These are phyloP conservation scores for Wickerhamiella galacta DNA, from an alignment of 805 yeast species.

Conservation along the genomic window DNA sequence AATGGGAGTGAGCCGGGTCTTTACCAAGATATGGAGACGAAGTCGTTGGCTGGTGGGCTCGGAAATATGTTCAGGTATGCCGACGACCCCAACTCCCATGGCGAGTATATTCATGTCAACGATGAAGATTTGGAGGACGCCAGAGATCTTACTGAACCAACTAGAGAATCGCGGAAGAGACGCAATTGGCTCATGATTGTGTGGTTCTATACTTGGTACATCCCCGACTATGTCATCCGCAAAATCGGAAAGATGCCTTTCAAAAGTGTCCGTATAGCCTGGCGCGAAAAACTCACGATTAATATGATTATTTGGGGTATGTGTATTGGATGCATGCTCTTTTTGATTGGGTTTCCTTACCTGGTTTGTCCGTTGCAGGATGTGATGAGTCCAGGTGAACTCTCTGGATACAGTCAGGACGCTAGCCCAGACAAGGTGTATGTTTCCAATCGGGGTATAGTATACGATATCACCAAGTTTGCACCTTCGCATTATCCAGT, in stretches of 20 bases:
- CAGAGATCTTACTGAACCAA: constrained; percentile 18
- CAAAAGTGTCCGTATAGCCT: constrained; percentile 25
- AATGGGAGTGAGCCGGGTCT: constrained; percentile 9
- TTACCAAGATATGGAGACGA: constrained; percentile 22
- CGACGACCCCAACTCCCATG: constrained; percentile 12
- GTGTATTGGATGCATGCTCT: constrained; percentile 20
- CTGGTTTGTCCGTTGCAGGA: constrained; percentile 27
- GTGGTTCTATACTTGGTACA: constrained; percentile 25
- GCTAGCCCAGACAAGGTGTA: constrained; percentile 20
- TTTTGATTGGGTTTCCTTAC: constrained; percentile 25
- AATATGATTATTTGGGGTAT: constrained; percentile 27
- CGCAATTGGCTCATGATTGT: constrained; percentile 25
- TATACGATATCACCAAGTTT: constrained; percentile 25
- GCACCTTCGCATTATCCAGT: constrained; percentile 25
- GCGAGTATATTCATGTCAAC: constrained; percentile 17
- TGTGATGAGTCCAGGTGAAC: constrained; percentile 21
- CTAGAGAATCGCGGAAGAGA: constrained; percentile 17
- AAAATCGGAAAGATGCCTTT: constrained; percentile 20
- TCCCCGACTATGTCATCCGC: constrained; percentile 23
- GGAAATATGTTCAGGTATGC: constrained; percentile 24
- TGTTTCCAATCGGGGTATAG: constrained; percentile 25
- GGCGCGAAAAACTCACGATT: constrained; percentile 29
- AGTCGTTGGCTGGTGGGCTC: constrained; percentile 21
- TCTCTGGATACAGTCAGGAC: constrained; percentile 18
- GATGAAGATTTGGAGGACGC: constrained; percentile 21